Evolutionary conservation across 2,329 filamentous ascomycete species (phyloP), one percentile per base, ranked within the genome.

Genomic region (Fusarium pseudonygamai): DNA sequence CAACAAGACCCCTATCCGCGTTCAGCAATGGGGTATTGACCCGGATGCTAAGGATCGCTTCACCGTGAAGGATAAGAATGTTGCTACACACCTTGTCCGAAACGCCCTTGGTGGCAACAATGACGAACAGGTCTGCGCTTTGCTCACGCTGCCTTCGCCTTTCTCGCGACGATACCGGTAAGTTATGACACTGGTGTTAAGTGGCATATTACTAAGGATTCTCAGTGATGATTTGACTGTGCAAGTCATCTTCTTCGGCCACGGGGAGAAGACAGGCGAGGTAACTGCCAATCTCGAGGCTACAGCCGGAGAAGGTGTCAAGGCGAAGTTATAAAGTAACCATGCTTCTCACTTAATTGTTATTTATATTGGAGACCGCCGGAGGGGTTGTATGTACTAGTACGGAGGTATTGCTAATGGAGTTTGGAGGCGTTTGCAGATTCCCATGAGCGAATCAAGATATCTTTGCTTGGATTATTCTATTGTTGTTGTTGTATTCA

Each of bases 181-280:
- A 72, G 82, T 75, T 37, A 24, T 13, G 12, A 32, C 24, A 26
- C 18, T 39, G 4, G 12, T 42, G 12, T 22, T 11, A 26, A 34
- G 34, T 24, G 22, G 3, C 16, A n/a, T 26, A 14, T 32, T 42
- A 49, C 72, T 64, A 60, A 71, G 32, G 78, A 78, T 53, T 77
- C 42, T 11, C 47, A 96, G 94, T 75, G 96, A 99, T 80, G 96
- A 99, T 80, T 85, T 99, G 72, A 99, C 96, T 0, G 96, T 99
- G 22, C 94, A 99, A 82, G 96, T 99, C 69, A 97, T 99, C 79
- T 99, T 99, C 88, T 99, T 99, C 78, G 96, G 96, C 68, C 90
- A 97, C 76, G 90, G 92, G 40, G 86, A 91, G 60, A 91, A 91
- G 80, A 93, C 88, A 36, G 95, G 95, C 40, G 92, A 92, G 72